phyloP scores from a whole-genome alignment of 2,329 filamentous ascomycete genomes.

The Penicillium sp. region DNA sequence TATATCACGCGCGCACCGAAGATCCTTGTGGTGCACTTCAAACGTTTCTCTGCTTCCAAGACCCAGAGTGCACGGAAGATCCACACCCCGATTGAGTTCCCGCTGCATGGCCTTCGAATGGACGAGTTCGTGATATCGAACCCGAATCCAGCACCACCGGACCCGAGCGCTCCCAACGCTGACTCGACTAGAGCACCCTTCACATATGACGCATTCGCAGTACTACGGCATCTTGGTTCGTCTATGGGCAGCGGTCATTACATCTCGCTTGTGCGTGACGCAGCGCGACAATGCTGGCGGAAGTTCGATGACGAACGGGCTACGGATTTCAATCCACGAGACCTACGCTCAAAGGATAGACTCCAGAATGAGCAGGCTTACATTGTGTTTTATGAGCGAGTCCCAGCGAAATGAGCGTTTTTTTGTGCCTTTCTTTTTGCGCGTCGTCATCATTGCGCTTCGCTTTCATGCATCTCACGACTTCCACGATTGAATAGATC shows the following conservation, averaged over 20 bases:
- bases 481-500: conserved; percentile 18
- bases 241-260: conserved; percentile 76
- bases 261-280: conserved; percentile 65
- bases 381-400: conserved; percentile 62
- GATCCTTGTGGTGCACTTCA: conserved; percentile 74
- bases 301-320: conserved; percentile 59
- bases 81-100: conserved; percentile 70
- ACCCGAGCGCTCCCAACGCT: conserved; percentile 49
- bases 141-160: conserved; percentile 29
- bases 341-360: conserved; percentile 47
- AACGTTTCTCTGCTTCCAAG: conserved; percentile 62
- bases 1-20: conserved; percentile 76
- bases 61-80: conserved; percentile 64
- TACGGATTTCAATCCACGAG: conserved; percentile 57
- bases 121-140: conserved; percentile 58
- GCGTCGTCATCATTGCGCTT: neutral
- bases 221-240: conserved; percentile 72
- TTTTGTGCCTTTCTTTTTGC: conserved; percentile 6
- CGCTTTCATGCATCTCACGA: conserved; percentile 14
- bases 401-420: conserved; percentile 39
- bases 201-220: conserved; percentile 80
- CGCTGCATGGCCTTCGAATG: conserved; percentile 67
- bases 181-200: conserved; percentile 53
- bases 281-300: conserved; percentile 57
- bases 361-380: conserved; percentile 64